Percentiles rank a stretch among this genome's conserved stretches.
These are phyloP conservation scores for Limtongia smithiae DNA, from an alignment of 805 yeast genomes.

Conservation along the genomic window DNA sequence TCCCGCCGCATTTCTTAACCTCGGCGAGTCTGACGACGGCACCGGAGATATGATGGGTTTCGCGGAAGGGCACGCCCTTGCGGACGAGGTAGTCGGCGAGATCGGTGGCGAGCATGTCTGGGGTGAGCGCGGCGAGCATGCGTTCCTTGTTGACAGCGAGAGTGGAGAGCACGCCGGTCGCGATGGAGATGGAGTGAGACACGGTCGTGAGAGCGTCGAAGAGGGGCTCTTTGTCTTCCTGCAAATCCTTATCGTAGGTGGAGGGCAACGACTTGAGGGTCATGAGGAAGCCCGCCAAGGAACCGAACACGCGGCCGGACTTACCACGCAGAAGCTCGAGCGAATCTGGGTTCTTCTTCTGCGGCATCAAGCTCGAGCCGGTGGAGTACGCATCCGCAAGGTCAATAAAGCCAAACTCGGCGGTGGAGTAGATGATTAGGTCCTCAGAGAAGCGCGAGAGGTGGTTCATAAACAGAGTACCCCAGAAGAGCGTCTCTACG, in stretches of 20 bases:
- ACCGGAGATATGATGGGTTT: constrained; percentile 97
- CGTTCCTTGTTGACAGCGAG: constrained; percentile 63
- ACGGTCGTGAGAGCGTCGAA: constrained; percentile 88
- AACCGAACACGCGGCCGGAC: constrained; percentile 95
- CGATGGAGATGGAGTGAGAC: constrained; percentile 88
- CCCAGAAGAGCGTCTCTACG: constrained; percentile 94
- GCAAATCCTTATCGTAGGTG: constrained; percentile 96
- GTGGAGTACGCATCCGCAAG: constrained; percentile 98
- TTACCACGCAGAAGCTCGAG: constrained; percentile 93
- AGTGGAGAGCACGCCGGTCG: constrained; percentile 95
- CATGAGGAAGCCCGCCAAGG: constrained; percentile 93
- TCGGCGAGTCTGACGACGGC: constrained; percentile 94
- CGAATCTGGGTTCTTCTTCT: constrained; percentile 97
- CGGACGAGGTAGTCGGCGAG: constrained; percentile 96
- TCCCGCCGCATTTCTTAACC: constrained; percentile 69
- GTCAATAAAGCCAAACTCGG: constrained; percentile 92
- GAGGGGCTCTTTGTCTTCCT: constrained; percentile 98
- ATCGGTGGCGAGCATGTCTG: constrained; percentile 99
- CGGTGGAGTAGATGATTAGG: constrained; percentile 90
- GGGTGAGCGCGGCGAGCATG: constrained; percentile 86
- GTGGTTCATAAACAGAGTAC: constrained; percentile 90
- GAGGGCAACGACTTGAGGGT: constrained; percentile 96
- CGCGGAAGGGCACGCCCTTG: constrained; percentile 98
- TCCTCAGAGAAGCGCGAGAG: constrained; percentile 93
- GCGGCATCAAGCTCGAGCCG: constrained; percentile 98